Evolutionary conservation across 2,329 filamentous ascomycete species (phyloP), one percentile per base, ranked within the genome.

Genomic region (Penicillium sp.): DNA sequence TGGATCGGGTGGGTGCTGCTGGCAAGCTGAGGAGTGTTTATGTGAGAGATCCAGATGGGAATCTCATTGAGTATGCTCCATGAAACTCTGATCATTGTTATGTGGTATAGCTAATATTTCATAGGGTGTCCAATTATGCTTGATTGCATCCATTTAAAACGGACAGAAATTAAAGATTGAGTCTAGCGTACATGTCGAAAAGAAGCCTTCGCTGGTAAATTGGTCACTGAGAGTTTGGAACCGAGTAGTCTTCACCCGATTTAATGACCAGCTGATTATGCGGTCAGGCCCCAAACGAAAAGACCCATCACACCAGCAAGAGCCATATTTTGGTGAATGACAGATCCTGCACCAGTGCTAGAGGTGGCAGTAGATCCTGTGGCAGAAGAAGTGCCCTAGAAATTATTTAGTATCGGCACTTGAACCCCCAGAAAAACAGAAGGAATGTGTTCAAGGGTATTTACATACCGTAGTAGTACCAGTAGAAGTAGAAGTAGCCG

Each of bases 21-120:
- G 84, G 84, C 0, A 78, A 72, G 55, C 71, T 88, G 45, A 73
- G 78, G 52, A 87, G 84, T 68, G 75, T 87, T 2, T 87, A 87
- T 70, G 78, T 84, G 50, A 74, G 84, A 37, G 85, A 87, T 70
- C 84, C 84, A 2, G 85, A 87, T 71, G 82, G 81, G 5, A 87
- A 87, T 68, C 63, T 87, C 61, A 79, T 87, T 42, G 85, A 87
- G 84, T 87, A 65, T 68, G 82, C 75, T 14, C 13, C 8, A 16
- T n/a, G 13, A 26, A 49, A 1, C 10, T 37, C 19, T 21, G 11
- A n/a, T 16, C 2, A n/a, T 26, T 42, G 1, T 3, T 27, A 35
- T 4, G n/a, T 44, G 24, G 4, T 35, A 35, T 13, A 35, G 22
- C 37, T 44, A 24, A 55, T 6, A 1, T 44, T 5, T 8, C 3